Percentiles rank a stretch among this genome's conserved stretches.
phyloP scores from a whole-genome alignment of 176 grass and related monocot species.

The Zoysia pacifica region DNA sequence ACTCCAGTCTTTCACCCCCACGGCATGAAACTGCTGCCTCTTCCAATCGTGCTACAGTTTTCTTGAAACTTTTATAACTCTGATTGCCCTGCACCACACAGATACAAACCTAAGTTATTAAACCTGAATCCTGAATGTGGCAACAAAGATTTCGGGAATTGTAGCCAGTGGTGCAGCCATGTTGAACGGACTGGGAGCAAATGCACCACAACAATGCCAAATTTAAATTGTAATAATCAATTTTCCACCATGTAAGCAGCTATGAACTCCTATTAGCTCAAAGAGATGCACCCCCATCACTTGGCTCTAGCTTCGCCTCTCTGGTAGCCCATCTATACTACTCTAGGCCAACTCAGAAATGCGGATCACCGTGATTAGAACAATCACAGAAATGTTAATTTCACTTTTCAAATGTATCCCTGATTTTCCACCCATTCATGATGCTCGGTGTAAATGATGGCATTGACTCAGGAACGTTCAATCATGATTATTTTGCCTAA shows the following conservation, averaged over 20 bases:
- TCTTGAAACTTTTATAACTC: conserved; percentile 83
- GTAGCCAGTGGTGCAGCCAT: too few species aligned
- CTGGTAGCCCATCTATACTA: neutral
- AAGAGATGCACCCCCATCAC: too few species aligned
- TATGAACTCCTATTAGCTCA: too few species aligned
- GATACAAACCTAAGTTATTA: conserved; percentile 4
- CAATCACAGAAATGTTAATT: neutral
- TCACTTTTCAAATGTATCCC: neutral
- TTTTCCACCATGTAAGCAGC: too few species aligned
- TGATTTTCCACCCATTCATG: neutral
- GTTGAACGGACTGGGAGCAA: too few species aligned
- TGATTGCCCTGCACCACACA: conserved; percentile 52
- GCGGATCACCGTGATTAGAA: neutral
- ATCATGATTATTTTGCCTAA: neutral
- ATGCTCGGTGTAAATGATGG: neutral
- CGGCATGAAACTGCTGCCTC: conserved; percentile 78
- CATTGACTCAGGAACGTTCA: neutral
- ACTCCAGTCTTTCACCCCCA: conserved; percentile 74
- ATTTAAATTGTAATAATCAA: too few species aligned
- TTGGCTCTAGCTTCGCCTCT: too few species aligned
- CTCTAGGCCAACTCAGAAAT: neutral
- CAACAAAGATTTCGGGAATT: neutral
- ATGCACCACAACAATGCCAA: too few species aligned
- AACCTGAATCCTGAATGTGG: too few species aligned
- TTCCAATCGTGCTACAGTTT: conserved; percentile 77